A percentile compares a stretch with the other conserved stretches of the same genome.
phyloP scores from a whole-genome alignment of 257 asterid species.

The Scutellaria barbata region DNA sequence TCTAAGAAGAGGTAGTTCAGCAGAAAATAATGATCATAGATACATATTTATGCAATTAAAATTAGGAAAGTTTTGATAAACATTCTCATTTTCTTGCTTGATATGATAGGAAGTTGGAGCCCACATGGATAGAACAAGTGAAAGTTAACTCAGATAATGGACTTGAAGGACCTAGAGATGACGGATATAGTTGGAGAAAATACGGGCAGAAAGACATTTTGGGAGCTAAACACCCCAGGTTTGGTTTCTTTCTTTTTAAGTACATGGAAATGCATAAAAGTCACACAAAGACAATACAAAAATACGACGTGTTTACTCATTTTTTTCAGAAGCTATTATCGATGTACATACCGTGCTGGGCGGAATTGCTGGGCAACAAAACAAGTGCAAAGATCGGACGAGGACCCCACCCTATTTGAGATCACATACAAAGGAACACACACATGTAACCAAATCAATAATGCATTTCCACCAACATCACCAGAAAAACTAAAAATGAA shows the following conservation, averaged over 20 bases:
- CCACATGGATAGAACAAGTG: constrained; percentile 76
- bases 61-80: background rate
- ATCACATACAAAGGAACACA: constrained; percentile 82
- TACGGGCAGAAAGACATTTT: constrained; percentile 70
- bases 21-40: background rate
- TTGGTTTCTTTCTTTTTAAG: background rate
- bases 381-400: constrained; percentile 95
- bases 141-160: constrained; percentile 61
- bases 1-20: constrained; percentile 70
- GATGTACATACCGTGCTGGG: constrained; percentile 72
- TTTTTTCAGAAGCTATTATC: constrained; percentile 84
- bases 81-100: constrained; percentile 26
- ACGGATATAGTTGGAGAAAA: constrained; percentile 89
- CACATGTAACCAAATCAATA: constrained; percentile 50
- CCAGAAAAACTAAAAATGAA: constrained; percentile 52
- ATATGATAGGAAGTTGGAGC: constrained; percentile 71
- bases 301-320: constrained; percentile 25
- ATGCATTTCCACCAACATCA: no score
- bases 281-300: constrained; percentile 2
- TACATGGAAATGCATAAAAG: background rate
- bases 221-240: constrained; percentile 64
- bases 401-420: constrained; percentile 73
- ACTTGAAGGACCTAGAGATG: constrained; percentile 79
- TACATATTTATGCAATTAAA: background rate
- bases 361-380: constrained; percentile 87